Percentiles rank a stretch among this genome's conserved stretches.
Evolutionary conservation across 768 basidiomycete genomes (phyloP).

Genomic region (Chalciporus piperatus): DNA sequence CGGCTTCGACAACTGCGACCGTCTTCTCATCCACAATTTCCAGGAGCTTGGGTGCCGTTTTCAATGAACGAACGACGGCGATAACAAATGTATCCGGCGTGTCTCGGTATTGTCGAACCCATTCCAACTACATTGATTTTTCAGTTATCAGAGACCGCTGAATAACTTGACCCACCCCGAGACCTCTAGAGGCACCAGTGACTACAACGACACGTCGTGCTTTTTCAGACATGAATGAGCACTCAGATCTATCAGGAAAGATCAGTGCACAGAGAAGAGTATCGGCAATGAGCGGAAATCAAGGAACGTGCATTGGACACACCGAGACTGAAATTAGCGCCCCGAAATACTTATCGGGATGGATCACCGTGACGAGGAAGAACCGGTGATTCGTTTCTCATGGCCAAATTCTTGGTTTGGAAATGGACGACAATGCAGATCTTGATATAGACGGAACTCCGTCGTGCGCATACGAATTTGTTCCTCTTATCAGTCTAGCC

Average conservation of each 20-base stretch:
- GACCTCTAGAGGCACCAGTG: conserved; percentile 8
- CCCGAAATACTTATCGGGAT: no score
- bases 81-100: neutral
- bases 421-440: neutral
- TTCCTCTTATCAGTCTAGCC: neutral
- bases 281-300: neutral
- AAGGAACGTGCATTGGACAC: neutral
- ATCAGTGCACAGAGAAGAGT: no score
- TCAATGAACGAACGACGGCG: conserved; percentile 3
- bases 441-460: neutral
- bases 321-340: neutral
- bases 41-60: conserved; percentile 1
- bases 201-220: conserved; percentile 1
- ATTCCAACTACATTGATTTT: neutral
- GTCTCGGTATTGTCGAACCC: conserved; percentile 3
- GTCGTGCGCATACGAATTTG: neutral
- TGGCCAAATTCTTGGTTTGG: neutral
- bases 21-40: neutral
- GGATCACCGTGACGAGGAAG: no score
- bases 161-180: neutral
- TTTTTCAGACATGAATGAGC: neutral
- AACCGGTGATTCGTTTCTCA: neutral
- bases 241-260: neutral
- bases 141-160: neutral
- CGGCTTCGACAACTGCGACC: conserved; percentile 4